A percentile compares a stretch with the other conserved stretches of the same genome.
Conservation (phyloP, 352 stramenopile genomes). For the Globisporangium canariense region DNA sequence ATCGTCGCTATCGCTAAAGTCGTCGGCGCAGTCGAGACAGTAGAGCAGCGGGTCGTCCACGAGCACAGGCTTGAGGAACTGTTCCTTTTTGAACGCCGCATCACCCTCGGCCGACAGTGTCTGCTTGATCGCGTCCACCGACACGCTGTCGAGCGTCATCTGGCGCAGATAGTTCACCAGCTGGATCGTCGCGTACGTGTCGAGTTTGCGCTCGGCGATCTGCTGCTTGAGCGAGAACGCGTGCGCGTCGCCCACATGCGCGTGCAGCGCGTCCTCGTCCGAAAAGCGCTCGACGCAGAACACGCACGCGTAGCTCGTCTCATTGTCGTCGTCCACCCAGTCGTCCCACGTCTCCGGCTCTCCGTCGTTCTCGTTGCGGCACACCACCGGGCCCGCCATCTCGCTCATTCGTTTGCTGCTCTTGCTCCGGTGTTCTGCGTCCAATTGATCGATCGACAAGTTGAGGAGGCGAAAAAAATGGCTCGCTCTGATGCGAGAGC, state of each 20-base stretch:
- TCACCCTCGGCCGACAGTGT: conserved; percentile 41
- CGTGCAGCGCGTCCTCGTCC: conserved; percentile 48
- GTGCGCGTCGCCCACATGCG: conserved; percentile 51
- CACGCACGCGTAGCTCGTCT: conserved; percentile 54
- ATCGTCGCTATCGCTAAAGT: conserved; percentile 46
- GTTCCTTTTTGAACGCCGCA: conserved; percentile 55
- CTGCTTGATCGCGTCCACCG: conserved; percentile 38
- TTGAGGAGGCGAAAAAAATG: not conserved
- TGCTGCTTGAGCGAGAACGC: conserved; percentile 59
- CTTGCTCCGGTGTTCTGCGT: not conserved
- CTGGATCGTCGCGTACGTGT: conserved; percentile 80
- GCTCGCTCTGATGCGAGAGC: not conserved
- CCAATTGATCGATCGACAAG: not conserved
- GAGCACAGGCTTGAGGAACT: conserved; percentile 75
- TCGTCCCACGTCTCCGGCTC: conserved; percentile 77
- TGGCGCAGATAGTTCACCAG: conserved; percentile 73
- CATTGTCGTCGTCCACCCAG: conserved; percentile 72
- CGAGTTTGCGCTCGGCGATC: conserved; percentile 48
- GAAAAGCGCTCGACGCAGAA: conserved; percentile 59
- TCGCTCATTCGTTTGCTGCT: not conserved
- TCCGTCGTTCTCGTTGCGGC: conserved; percentile 26
- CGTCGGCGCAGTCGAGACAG: conserved; percentile 66
- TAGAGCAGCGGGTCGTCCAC: conserved; percentile 80
- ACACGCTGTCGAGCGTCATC: conserved; percentile 36
- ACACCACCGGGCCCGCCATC: conserved; percentile 18